Evolutionary conservation across 805 yeast species (phyloP).

Genomic region (Schwanniomyces vanrijiae): DNA sequence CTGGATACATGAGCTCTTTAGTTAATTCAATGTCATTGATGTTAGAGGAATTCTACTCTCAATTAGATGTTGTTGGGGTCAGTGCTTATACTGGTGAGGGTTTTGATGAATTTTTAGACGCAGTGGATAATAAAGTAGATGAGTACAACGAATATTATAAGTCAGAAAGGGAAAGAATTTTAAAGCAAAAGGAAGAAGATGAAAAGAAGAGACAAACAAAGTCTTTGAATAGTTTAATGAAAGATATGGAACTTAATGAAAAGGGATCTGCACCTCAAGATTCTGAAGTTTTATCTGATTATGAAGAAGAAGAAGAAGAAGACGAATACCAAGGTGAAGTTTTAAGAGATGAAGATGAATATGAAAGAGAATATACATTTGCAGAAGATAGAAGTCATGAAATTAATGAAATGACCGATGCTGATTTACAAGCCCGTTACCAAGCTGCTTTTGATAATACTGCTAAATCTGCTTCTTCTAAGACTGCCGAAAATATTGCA

Average conservation of each 20-base stretch:
- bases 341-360: slow-evolving; percentile 46
- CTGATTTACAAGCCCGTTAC: slow-evolving; percentile 64
- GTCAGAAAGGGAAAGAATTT: slow-evolving; percentile 80
- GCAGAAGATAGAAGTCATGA: slow-evolving; percentile 67
- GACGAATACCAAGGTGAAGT: slow-evolving; percentile 48
- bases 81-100: slow-evolving; percentile 94
- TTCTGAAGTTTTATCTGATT: slow-evolving; percentile 53
- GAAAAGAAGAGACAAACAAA: slow-evolving; percentile 72
- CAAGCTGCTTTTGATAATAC: slow-evolving; percentile 68
- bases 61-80: slow-evolving; percentile 88
- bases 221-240: slow-evolving; percentile 72
- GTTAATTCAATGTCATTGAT: slow-evolving; percentile 94
- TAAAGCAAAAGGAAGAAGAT: slow-evolving; percentile 72
- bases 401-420: slow-evolving; percentile 46
- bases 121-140: slow-evolving; percentile 81
- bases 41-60: slow-evolving; percentile 94
- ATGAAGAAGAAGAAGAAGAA: slow-evolving; percentile 51
- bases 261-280: slow-evolving; percentile 23
- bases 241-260: slow-evolving; percentile 74
- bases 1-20: slow-evolving; percentile 92
- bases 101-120: slow-evolving; percentile 83
- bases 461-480: slow-evolving; percentile 59
- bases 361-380: slow-evolving; percentile 66
- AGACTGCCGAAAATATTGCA: slow-evolving; percentile 73
- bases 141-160: slow-evolving; percentile 84